These are phyloP conservation scores for Colletotrichum sp. DNA, from an alignment of 2,329 filamentous ascomycete genomes.

Conservation along the genomic window DNA sequence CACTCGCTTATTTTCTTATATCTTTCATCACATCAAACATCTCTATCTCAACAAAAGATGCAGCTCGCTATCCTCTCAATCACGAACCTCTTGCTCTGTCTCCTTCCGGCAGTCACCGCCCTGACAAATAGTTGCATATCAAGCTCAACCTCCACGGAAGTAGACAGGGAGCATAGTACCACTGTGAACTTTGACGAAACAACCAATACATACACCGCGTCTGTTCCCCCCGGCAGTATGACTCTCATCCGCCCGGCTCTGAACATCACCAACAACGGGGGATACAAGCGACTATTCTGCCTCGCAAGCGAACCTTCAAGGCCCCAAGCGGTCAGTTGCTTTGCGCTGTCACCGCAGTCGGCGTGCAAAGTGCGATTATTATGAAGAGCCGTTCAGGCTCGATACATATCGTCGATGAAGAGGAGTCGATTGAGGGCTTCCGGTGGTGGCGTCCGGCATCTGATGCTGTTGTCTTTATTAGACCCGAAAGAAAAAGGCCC, in stretches of 20 bases:
- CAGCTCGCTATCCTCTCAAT: too few species aligned
- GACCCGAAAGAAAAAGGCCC: too few species aligned
- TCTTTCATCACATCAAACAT: too few species aligned
- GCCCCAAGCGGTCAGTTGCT: background rate
- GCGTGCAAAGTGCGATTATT: background rate
- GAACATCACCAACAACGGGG: background rate
- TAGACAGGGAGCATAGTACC: background rate
- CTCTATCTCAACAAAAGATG: too few species aligned
- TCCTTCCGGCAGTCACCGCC: too few species aligned
- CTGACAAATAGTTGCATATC: too few species aligned
- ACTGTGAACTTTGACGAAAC: background rate
- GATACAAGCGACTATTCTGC: background rate
- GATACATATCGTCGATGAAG: background rate
- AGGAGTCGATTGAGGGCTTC: too few species aligned
- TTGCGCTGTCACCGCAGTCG: background rate
- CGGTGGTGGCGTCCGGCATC: too few species aligned
- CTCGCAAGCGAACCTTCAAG: background rate
- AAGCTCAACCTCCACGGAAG: background rate
- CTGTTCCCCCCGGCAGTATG: background rate
- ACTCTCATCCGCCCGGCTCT: background rate
- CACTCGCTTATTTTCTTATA: too few species aligned
- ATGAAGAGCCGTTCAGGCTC: background rate
- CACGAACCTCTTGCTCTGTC: too few species aligned
- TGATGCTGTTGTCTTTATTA: too few species aligned
- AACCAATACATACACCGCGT: background rate